A percentile compares a stretch with the other conserved stretches of the same genome.
phyloP scores from a whole-genome alignment of 805 yeast species.

The Candida lessepsii region DNA sequence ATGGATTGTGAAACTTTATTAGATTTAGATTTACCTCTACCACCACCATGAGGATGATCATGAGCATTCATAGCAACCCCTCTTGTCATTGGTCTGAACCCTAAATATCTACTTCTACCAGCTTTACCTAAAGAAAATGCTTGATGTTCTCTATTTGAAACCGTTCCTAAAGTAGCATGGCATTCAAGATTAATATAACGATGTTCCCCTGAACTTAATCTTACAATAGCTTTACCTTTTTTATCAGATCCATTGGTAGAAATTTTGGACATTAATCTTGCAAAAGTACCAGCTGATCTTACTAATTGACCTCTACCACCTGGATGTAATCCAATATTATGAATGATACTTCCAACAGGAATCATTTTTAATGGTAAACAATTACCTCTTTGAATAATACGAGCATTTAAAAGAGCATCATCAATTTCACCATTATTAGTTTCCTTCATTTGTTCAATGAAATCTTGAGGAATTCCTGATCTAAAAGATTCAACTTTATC shows the following conservation, averaged over 20 bases:
- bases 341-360: conserved; percentile 91
- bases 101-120: conserved; percentile 89
- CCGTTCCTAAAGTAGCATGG: conserved; percentile 91
- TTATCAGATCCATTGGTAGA: conserved; percentile 42
- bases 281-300: conserved; percentile 93
- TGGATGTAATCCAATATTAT: conserved; percentile 74
- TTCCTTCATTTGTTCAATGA: conserved; percentile 67
- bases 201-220: conserved; percentile 89
- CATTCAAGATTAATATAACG: conserved; percentile 83
- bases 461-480: conserved; percentile 75
- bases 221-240: conserved; percentile 56
- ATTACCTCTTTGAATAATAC: conserved; percentile 89
- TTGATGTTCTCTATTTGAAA: conserved; percentile 90
- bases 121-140: conserved; percentile 92
- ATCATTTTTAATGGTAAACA: conserved; percentile 90
- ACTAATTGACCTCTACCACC: conserved; percentile 84
- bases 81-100: conserved; percentile 92
- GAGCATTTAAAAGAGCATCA: conserved; percentile 84
- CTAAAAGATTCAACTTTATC: conserved; percentile 89
- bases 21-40: conserved; percentile 98
- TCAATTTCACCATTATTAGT: conserved; percentile 76
- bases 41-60: conserved; percentile 99
- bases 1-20: conserved; percentile 92
- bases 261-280: conserved; percentile 76
- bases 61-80: conserved; percentile 98